These are phyloP conservation scores for Fusarium sp. DNA, from an alignment of 2,329 filamentous ascomycete species.

Conservation along the genomic window DNA sequence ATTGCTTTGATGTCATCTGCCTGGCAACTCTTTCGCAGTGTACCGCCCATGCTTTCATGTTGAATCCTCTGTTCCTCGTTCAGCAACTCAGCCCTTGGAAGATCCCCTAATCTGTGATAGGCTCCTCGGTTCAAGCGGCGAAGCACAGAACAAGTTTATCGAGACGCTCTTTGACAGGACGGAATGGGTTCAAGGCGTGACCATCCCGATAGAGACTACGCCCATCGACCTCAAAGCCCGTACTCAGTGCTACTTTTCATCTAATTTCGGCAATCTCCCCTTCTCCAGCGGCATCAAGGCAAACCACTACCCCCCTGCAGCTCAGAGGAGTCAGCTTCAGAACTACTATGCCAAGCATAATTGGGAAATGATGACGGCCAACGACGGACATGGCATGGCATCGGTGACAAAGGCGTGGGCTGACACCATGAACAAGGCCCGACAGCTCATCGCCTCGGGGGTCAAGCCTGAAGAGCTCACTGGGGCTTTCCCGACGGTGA, in stretches of 20 bases:
- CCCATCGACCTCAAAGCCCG: constrained; percentile 6
- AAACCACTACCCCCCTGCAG: constrained; percentile 22
- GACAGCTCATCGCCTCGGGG: constrained; percentile 10
- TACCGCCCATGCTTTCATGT: not conserved
- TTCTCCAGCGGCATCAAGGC: constrained; percentile 30
- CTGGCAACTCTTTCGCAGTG: not conserved
- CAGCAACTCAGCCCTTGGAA: not conserved
- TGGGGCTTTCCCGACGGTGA: constrained; percentile 12
- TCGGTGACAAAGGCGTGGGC: constrained; percentile 26
- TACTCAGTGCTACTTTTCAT: constrained; percentile 4
- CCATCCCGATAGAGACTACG: not conserved
- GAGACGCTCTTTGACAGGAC: constrained; percentile 16
- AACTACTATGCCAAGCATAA: constrained; percentile 26
- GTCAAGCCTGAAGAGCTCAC: constrained; percentile 12
- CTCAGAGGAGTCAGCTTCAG: constrained; percentile 8
- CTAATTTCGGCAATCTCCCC: constrained; percentile 25
- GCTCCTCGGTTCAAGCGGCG: not conserved
- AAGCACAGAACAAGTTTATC: constrained; percentile 14
- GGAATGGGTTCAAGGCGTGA: constrained; percentile 11
- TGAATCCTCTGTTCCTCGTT: not conserved
- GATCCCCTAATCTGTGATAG: not conserved
- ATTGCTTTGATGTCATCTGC: not conserved
- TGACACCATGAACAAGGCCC: constrained; percentile 17
- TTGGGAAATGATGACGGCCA: constrained; percentile 30
- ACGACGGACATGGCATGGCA: constrained; percentile 8